Conservation (phyloP, 352 stramenopile species). For the Globisporangium cylindrosporum region DNA sequence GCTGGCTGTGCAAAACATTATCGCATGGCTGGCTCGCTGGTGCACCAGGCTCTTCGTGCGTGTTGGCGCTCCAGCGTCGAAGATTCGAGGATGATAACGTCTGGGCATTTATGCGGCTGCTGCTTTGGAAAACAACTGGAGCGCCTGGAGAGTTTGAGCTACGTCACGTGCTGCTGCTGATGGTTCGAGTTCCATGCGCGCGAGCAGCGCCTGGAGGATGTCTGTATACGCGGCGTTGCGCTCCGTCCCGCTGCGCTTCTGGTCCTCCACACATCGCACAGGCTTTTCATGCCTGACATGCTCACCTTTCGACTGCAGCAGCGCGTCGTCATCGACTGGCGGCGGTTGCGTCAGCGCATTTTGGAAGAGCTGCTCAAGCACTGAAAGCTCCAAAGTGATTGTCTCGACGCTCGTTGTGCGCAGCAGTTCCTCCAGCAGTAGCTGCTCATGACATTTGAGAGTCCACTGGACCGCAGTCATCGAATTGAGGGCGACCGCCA, state of each 20-base stretch:
- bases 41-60: not conserved
- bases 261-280: not conserved
- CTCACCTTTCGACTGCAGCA: not conserved
- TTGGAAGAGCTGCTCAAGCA: constrained; percentile 7
- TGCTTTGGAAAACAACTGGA: constrained; percentile 7
- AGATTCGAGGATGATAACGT: not conserved
- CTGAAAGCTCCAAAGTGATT: not conserved
- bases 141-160: constrained; percentile 1
- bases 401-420: constrained; percentile 14
- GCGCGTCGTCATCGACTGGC: not conserved
- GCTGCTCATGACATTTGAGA: constrained; percentile 21
- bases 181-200: not conserved
- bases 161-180: not conserved
- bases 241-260: not conserved
- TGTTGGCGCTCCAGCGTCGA: not conserved
- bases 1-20: not conserved
- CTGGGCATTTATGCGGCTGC: not conserved
- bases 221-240: not conserved
- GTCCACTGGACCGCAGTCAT: constrained; percentile 43
- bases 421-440: constrained; percentile 26
- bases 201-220: constrained; percentile 9
- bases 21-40: not conserved
- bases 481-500: constrained; percentile 17
- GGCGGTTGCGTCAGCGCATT: not conserved
- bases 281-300: not conserved